Base-by-base conservation (phyloP, 768 basidiomycete genomes). In the Coprinopsis cinerea region DNA sequence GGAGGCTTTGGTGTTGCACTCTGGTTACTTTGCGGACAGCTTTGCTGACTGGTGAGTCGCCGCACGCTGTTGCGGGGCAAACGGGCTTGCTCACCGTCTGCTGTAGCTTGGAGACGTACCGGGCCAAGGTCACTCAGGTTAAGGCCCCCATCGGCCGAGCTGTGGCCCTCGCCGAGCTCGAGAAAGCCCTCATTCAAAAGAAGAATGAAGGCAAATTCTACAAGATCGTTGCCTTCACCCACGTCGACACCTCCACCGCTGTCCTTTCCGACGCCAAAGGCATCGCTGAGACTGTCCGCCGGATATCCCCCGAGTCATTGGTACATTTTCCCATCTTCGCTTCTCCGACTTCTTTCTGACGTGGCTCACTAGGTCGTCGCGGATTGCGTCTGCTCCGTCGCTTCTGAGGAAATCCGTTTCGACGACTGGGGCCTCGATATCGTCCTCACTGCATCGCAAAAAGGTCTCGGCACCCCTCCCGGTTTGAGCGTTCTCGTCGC, bases 331-430 rank as follows among this genome's bases (percentile, higher is more conserved):
- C 46, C 30, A n/a, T n/a, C n/a, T n/a, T 53, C 22, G 47, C 39
- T 40, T 14, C 3, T 34, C 20, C 22, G 28, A 37, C 20, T 15
- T 39, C 18, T 27, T 35, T 20, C 24, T 23, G 20, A 7, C 7
- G 7, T 32, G 30, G 30, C 30, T n/a, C 32, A 25, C 23, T 52
- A 88, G 85, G 73, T 92, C 36, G 73, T 88, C 6, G 73, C 92
- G 51, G 96, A 99, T 61, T 91, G 82, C n/a, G 96, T 99, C 23
- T 99, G 96, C 68, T 86, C 92, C 1, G 92, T 97, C 14, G 96
- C 90, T 4, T 90, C 86, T 57, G 96, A 98, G 64, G 92, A 97
- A 64, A 93, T 99, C 59, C 81, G 75, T 39, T 88, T 96, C 74
- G 96, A 98, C 58, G 84, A 79, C 2, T 98, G 96, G 96, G 83